These are phyloP conservation scores for Erodium moschatum DNA, from an alignment of 441 rosid genomes.

Conservation along the genomic window DNA sequence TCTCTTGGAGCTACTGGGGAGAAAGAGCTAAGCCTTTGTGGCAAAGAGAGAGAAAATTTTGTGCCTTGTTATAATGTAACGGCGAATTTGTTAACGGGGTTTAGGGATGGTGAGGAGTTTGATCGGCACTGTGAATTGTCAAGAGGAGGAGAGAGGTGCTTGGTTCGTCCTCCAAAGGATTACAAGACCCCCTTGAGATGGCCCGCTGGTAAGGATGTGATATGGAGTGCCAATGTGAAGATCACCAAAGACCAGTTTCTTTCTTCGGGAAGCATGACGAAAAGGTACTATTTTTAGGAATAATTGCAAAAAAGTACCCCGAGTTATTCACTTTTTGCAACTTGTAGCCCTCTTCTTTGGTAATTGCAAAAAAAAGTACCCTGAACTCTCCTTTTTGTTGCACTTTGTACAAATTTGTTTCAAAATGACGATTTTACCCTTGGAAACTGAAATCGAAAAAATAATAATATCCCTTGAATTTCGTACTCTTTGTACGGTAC, in stretches of 20 bases:
- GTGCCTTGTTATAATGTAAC: conserved; percentile 86
- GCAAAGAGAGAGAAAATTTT: conserved; percentile 73
- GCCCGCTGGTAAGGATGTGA: conserved; percentile 89
- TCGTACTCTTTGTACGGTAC: too few relatives aligned
- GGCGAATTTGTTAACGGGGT: conserved; percentile 58
- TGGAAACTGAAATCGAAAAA: too few relatives aligned
- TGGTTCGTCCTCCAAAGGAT: conserved; percentile 85
- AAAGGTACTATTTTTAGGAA: conserved; percentile 36
- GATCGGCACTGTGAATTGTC: conserved; percentile 81
- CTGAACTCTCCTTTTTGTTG: too few relatives aligned
- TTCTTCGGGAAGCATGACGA: conserved; percentile 90
- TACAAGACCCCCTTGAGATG: conserved; percentile 84
- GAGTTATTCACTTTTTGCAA: too few relatives aligned
- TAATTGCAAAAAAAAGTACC: too few relatives aligned
- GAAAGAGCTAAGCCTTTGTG: conserved; percentile 60
- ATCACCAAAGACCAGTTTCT: conserved; percentile 88
- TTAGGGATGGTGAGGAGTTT: conserved; percentile 71
- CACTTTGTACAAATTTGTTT: too few relatives aligned
- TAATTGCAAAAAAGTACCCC: too few relatives aligned
- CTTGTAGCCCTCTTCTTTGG: too few relatives aligned
- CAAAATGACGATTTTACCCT: too few relatives aligned
- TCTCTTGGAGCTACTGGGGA: conserved; percentile 40
- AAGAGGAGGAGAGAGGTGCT: conserved; percentile 41
- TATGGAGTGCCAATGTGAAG: conserved; percentile 24
- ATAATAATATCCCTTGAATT: too few relatives aligned